These are phyloP conservation scores for Euphorbia corollata DNA, from an alignment of 441 rosid species.

Conservation along the genomic window DNA sequence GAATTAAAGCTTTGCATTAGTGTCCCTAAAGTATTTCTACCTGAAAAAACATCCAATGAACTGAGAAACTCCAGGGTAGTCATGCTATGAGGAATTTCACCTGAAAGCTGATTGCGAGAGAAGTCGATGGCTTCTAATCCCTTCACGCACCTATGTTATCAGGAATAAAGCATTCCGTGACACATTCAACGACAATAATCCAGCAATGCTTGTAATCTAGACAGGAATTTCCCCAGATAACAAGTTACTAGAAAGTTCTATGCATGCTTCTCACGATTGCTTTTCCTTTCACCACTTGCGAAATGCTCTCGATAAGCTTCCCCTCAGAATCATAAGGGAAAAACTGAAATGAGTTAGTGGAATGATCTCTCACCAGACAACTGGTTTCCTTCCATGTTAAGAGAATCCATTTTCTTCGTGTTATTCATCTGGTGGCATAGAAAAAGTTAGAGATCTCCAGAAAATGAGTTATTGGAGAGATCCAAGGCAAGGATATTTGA, in stretches of 20 bases:
- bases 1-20: slow-evolving; percentile 14
- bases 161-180: neutral
- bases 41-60: no score
- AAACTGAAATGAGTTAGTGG: no score
- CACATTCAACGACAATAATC: slow-evolving; percentile 15
- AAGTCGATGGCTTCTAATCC: slow-evolving; percentile 24
- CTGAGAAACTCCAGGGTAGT: slow-evolving; percentile 5
- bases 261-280: neutral
- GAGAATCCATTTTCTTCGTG: neutral
- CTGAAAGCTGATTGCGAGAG: slow-evolving; percentile 15
- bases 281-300: slow-evolving; percentile 9
- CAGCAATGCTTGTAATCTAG: slow-evolving; percentile 5
- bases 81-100: slow-evolving; percentile 22
- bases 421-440: slow-evolving; percentile 3
- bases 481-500: neutral
- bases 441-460: neutral
- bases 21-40: slow-evolving; percentile 22
- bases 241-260: slow-evolving; percentile 8
- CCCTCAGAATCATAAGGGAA: no score
- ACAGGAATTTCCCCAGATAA: slow-evolving; percentile 15
- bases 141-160: slow-evolving; percentile 8
- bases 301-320: neutral
- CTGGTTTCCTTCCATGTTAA: no score
- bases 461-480: slow-evolving; percentile 7
- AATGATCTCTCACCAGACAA: no score